phyloP scores from a whole-genome alignment of 78 protist species.

The Diacronema lutheri region DNA sequence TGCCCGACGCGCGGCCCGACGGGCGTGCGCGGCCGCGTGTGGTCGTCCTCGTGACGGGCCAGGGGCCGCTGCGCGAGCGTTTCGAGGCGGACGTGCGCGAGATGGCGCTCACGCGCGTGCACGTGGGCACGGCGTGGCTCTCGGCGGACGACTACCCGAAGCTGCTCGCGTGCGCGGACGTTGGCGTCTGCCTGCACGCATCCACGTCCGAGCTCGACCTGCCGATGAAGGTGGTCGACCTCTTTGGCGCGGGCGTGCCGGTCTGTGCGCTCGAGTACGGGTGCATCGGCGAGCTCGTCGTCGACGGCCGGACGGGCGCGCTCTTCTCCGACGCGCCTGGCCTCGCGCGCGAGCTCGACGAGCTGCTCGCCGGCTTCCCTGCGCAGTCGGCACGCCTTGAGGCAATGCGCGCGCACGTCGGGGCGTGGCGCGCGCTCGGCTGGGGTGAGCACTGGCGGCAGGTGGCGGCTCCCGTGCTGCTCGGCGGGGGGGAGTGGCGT shows the following conservation, averaged over 20 bases:
- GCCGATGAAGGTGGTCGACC: slow-evolving; percentile 98
- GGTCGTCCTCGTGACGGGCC: slow-evolving; percentile 4
- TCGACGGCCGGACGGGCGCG: slow-evolving; percentile 28
- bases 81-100: not conserved
- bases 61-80: not conserved
- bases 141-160: slow-evolving; percentile 39
- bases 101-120: not conserved
- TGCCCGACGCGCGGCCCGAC: not conserved
- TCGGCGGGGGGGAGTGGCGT: no score
- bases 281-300: slow-evolving; percentile 50
- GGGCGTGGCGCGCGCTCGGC: not conserved
- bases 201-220: slow-evolving; percentile 90
- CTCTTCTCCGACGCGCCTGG: slow-evolving; percentile 9
- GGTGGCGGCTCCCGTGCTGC: not conserved
- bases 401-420: not conserved
- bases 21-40: not conserved
- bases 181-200: slow-evolving; percentile 87
- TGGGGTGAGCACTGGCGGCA: not conserved
- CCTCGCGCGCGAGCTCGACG: slow-evolving; percentile 11
- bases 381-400: not conserved
- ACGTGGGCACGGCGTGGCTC: slow-evolving; percentile 17
- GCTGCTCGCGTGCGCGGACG: slow-evolving; percentile 65
- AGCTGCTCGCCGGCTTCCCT: slow-evolving; percentile 2
- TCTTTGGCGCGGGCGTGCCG: slow-evolving; percentile 90
- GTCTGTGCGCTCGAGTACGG: slow-evolving; percentile 73